Evolutionary conservation across 345 rosid species (phyloP).

Genomic region (Cardamine resedifolia): DNA sequence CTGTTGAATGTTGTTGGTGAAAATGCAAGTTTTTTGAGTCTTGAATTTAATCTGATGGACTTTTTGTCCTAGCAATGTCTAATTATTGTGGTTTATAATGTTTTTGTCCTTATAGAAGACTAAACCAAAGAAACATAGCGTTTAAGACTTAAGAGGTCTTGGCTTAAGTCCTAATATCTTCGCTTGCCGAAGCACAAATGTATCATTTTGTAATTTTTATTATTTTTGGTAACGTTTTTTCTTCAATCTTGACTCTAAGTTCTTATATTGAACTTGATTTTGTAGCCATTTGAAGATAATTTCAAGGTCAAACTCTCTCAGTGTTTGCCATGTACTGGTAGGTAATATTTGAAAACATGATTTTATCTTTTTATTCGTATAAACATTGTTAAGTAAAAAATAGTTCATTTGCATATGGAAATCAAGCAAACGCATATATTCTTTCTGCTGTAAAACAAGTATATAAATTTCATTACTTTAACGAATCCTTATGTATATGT

Average conservation of each 20-base stretch:
- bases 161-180: conserved; percentile 82
- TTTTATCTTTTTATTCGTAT: not conserved
- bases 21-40: conserved; percentile 54
- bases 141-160: conserved; percentile 72
- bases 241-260: conserved; percentile 8
- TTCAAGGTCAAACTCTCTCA: conserved; percentile 80
- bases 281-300: conserved; percentile 89
- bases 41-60: not conserved
- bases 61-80: not conserved
- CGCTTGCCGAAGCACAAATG: conserved; percentile 88
- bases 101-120: conserved; percentile 66
- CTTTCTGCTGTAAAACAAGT: too few species aligned
- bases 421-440: not conserved
- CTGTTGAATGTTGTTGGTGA: conserved; percentile 94
- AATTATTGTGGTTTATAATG: not conserved
- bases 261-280: conserved; percentile 24
- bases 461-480: too few species aligned
- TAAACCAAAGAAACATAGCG: conserved; percentile 98
- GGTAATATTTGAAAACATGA: conserved; percentile 4
- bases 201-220: conserved; percentile 19
- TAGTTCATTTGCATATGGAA: conserved; percentile 52
- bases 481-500: too few species aligned
- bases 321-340: conserved; percentile 88
- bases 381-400: conserved; percentile 1
- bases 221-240: not conserved